phyloP scores from a whole-genome alignment of 129 eudicot genomes.

The Cynara cardunculus region DNA sequence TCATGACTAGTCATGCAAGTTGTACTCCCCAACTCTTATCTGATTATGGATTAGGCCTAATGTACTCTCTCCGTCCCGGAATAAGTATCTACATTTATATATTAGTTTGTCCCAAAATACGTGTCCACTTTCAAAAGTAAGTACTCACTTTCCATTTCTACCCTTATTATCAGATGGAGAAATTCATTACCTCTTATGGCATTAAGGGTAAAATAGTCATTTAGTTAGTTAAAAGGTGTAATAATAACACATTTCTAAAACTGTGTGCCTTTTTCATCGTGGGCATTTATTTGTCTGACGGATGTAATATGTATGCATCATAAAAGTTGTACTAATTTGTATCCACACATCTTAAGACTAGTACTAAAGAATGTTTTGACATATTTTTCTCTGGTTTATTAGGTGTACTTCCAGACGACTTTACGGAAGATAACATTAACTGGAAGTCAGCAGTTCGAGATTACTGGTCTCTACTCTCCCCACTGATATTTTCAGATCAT shows the following conservation, averaged over 20 bases:
- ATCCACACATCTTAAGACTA: background rate
- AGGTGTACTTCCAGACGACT: conserved; percentile 74
- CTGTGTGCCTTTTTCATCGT: no score
- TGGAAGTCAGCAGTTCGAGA: conserved; percentile 74
- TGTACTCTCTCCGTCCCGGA: background rate
- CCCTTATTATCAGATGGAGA: background rate
- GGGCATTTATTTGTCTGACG: no score
- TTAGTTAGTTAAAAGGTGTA: background rate
- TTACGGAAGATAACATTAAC: conserved; percentile 62
- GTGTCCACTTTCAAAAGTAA: background rate
- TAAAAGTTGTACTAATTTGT: background rate
- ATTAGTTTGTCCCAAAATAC: background rate
- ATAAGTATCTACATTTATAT: background rate
- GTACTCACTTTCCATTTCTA: background rate
- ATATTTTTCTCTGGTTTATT: background rate
- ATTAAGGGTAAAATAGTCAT: background rate
- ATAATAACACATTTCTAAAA: background rate
- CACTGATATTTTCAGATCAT: conserved; percentile 91
- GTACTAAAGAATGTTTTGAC: background rate
- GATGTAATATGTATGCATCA: no score
- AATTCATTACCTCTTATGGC: background rate
- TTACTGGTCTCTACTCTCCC: conserved; percentile 94
- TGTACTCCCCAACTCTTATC: no score
- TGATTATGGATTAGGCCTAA: no score
- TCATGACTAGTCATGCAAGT: no score